Evolutionary conservation across 2,329 filamentous ascomycete species (phyloP), one percentile per base, ranked within the genome.

Genomic region (Amylocarpus encephaloides): DNA sequence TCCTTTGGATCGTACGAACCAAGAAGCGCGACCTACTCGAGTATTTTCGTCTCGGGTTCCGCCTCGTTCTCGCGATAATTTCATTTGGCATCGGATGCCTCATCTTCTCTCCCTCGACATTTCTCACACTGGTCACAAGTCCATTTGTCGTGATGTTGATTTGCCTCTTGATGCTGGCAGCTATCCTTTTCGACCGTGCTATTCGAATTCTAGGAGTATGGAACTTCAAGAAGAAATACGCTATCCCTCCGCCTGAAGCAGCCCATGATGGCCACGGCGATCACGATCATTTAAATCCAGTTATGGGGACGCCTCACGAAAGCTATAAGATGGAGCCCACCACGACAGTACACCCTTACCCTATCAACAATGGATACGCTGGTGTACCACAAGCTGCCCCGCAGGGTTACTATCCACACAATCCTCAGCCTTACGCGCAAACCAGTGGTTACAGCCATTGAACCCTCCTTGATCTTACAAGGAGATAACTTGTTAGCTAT

Each of bases 21-120:
- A 51, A 48, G 33, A 51, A 51, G 40, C 49, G 45, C 19, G 49
- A 51, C 26, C 11, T 48, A 3, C 40, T 48, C 3, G 49, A 51
- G 38, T 48, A 18, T 12, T 6, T 51, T 11, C 44, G 49, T 12
- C 32, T 51, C 5, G 41, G 32, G 3, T 51, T 48, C 34, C 49
- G 49, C 15, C 19, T 43, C 11, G 15, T 46, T 12, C 36, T 51
- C 16, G 49, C 46, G 11, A 13, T 51, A 3, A n/a, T 51, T n/a
- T 38, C 49, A 11, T 6, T 44, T 9, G 49, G 33, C 12, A 30
- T 48, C 1, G 49, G 15, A 3, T 48, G 39, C 15, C 22, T 51
- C n/a, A 33, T 43, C 2, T 48, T 48, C 15, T 18, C 33, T 16
- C 11, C 19, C 11, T 29, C 30, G 9, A 26, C 33, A 1, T 51